Conservation (phyloP, 2,329 filamentous ascomycete genomes). For the Xylaria digitata region DNA sequence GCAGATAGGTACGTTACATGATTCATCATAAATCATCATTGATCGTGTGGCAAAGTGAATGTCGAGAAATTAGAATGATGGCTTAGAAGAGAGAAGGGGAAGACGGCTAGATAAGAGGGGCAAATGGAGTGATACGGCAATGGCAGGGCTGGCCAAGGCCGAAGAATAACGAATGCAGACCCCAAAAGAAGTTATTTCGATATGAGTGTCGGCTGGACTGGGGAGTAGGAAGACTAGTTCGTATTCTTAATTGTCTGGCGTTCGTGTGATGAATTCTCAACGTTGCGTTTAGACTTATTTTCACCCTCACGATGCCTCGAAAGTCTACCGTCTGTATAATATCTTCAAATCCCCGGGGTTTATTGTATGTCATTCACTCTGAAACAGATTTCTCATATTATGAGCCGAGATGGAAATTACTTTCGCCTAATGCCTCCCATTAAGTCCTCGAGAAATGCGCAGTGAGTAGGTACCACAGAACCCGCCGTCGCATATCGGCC, state of each 20-base stretch:
- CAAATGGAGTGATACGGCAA: neutral
- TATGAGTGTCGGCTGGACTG: neutral
- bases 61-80: neutral
- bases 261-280: too few relatives aligned
- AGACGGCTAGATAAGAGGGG: neutral
- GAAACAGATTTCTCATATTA: conserved; percentile 4
- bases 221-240: neutral
- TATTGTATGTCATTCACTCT: neutral
- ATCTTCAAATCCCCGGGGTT: neutral
- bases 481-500: conserved; percentile 2
- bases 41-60: neutral
- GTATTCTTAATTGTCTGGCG: neutral
- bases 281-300: too few relatives aligned
- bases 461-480: neutral
- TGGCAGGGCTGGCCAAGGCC: neutral
- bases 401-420: conserved; percentile 4
- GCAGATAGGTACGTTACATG: too few relatives aligned
- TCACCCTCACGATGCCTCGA: too few relatives aligned
- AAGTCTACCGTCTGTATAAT: too few relatives aligned
- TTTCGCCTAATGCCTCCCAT: conserved; percentile 6
- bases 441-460: neutral
- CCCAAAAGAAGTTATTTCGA: too few relatives aligned
- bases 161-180: too few relatives aligned
- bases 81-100: too few relatives aligned
- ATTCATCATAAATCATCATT: neutral